Evolutionary conservation across 2,329 filamentous ascomycete species (phyloP).

Genomic region (Penicillium corylophilum): DNA sequence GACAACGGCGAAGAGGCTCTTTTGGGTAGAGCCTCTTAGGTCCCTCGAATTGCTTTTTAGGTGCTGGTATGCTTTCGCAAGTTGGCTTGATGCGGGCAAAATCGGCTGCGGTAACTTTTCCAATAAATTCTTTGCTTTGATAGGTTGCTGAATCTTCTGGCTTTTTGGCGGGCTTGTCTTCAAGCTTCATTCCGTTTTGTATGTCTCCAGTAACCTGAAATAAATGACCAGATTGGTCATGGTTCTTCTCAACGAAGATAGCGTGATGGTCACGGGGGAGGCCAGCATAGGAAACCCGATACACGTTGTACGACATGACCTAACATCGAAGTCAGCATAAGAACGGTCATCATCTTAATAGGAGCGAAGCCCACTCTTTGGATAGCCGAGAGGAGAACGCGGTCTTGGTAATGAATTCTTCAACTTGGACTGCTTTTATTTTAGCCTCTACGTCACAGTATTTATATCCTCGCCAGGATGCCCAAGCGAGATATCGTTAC

Average conservation of each 20-base stretch:
- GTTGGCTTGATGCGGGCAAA: conserved; percentile 19
- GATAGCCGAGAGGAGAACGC: no score
- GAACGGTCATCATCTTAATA: no score
- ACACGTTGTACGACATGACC: conserved; percentile 22
- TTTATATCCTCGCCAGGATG: no score
- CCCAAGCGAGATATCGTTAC: no score
- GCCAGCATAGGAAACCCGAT: conserved; percentile 16
- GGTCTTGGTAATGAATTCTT: no score
- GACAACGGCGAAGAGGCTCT: conserved; percentile 26
- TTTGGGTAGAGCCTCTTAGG: conserved; percentile 25
- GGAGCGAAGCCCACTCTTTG: no score
- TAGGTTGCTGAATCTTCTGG: conserved; percentile 22
- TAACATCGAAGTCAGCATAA: no score
- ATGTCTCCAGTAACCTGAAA: conserved; percentile 35
- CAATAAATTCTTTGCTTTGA: conserved; percentile 15
- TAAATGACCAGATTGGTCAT: conserved; percentile 16
- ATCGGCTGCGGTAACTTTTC: conserved; percentile 18
- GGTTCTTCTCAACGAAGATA: conserved; percentile 29
- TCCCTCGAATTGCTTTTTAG: conserved; percentile 34
- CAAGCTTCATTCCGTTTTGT: conserved; percentile 30
- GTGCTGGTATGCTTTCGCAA: conserved; percentile 22
- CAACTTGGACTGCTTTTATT: no score
- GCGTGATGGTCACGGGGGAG: conserved; percentile 28
- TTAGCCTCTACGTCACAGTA: no score
- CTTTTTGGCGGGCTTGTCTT: conserved; percentile 13